phyloP scores from a whole-genome alignment of 805 yeast genomes.

The Nakazawaea ernobii region DNA sequence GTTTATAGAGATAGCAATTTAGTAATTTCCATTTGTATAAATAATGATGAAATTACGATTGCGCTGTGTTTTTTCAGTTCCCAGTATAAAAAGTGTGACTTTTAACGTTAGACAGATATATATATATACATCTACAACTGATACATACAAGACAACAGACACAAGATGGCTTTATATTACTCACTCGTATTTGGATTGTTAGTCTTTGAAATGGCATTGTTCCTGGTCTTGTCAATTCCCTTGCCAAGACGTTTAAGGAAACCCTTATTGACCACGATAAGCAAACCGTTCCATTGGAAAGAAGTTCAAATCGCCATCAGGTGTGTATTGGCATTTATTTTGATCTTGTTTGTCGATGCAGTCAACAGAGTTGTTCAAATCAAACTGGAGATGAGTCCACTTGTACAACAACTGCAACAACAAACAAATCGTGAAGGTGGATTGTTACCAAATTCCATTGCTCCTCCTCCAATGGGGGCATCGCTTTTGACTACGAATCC shows the following conservation, averaged over 20 bases:
- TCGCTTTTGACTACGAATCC: constrained; percentile 29
- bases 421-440: constrained; percentile 20
- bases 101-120: no score
- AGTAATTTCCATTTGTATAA: not conserved
- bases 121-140: no score
- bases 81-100: no score
- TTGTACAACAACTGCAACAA: constrained; percentile 1
- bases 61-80: not conserved
- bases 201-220: constrained; percentile 70
- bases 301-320: constrained; percentile 73
- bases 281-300: constrained; percentile 65
- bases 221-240: constrained; percentile 79
- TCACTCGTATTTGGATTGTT: constrained; percentile 66
- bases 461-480: constrained; percentile 5
- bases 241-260: constrained; percentile 71
- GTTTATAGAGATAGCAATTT: not conserved
- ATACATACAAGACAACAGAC: not conserved
- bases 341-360: constrained; percentile 81
- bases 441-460: constrained; percentile 24
- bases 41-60: not conserved
- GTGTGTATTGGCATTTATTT: constrained; percentile 77
- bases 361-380: constrained; percentile 77
- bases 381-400: constrained; percentile 48
- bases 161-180: constrained; percentile 36
- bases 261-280: constrained; percentile 54